A percentile compares a stretch with the other conserved stretches of the same genome.
Conservation (phyloP, 306 rosid species). For the Glycyrrhiza uralensis region DNA sequence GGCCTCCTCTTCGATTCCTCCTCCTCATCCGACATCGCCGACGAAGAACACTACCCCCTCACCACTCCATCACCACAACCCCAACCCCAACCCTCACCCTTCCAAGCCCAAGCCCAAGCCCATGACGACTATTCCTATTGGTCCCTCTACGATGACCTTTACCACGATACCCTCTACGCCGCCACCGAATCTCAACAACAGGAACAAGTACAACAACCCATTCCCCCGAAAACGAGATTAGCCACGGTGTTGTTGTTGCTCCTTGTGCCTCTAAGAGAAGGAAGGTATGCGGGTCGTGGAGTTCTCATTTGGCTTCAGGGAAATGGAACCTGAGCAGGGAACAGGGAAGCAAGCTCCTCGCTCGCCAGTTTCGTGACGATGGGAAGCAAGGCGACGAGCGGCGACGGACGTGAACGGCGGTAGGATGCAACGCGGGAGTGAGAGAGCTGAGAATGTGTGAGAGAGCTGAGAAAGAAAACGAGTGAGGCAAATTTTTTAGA, state of each 20-base stretch:
- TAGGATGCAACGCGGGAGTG: too few species aligned
- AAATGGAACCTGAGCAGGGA: slow-evolving; percentile 77
- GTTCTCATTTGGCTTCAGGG: slow-evolving; percentile 79
- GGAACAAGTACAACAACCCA: neutral
- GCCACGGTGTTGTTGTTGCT: slow-evolving; percentile 24
- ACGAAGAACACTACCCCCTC: slow-evolving; percentile 46
- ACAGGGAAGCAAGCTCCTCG: slow-evolving; percentile 75
- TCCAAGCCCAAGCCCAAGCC: neutral
- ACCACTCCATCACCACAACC: too few species aligned
- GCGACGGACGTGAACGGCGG: too few species aligned
- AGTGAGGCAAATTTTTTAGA: too few species aligned
- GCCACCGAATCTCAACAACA: slow-evolving; percentile 35
- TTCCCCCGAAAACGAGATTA: slow-evolving; percentile 14
- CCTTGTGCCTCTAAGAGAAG: slow-evolving; percentile 37
- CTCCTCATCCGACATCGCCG: too few species aligned
- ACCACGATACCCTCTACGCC: slow-evolving; percentile 57
- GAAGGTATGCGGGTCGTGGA: slow-evolving; percentile 37
- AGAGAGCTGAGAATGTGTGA: too few species aligned
- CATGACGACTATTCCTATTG: slow-evolving; percentile 39
- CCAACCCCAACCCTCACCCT: too few species aligned
- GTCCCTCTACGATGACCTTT: slow-evolving; percentile 88
- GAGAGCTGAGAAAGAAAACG: too few species aligned
- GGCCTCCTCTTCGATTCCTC: slow-evolving; percentile 83
- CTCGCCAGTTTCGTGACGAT: slow-evolving; percentile 78
- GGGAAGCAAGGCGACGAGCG: too few species aligned